A percentile compares a stretch with the other conserved stretches of the same genome.
These are phyloP conservation scores for Graphilbum sp. DNA, from an alignment of 2,329 filamentous ascomycete species.

Conservation along the genomic window DNA sequence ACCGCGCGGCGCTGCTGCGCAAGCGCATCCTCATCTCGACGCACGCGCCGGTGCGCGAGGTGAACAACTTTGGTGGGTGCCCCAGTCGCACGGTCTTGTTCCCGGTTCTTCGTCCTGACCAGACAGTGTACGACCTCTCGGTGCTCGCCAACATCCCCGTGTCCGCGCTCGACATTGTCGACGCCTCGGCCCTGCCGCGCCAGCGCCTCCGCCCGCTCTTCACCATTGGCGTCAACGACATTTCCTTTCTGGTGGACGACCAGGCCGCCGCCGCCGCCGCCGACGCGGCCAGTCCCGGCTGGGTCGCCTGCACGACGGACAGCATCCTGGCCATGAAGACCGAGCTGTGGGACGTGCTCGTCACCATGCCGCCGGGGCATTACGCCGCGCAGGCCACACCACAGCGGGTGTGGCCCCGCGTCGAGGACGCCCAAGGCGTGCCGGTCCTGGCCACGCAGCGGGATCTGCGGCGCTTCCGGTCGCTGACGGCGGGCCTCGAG, in stretches of 20 bases:
- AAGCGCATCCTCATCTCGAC: conserved; percentile 80
- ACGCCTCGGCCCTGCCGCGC: conserved; percentile 35
- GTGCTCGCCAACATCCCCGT: conserved; percentile 77
- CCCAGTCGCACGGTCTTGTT: too few relatives aligned
- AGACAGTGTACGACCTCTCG: conserved; percentile 83
- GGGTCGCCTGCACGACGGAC: conserved; percentile 93
- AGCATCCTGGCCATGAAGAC: conserved; percentile 79
- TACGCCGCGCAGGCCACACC: conserved; percentile 34
- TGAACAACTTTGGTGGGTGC: conserved; percentile 82
- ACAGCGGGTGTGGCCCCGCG: conserved; percentile 56
- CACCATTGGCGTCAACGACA: conserved; percentile 84
- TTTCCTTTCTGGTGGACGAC: conserved; percentile 55
- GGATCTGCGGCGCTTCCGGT: conserved; percentile 65
- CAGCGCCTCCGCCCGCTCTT: conserved; percentile 71
- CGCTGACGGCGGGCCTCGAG: conserved; percentile 47
- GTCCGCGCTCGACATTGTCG: conserved; percentile 53
- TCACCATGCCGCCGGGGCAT: conserved; percentile 55
- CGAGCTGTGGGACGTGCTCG: conserved; percentile 74
- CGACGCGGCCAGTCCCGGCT: conserved; percentile 35
- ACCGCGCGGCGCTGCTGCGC: conserved; percentile 70
- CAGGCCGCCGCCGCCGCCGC: conserved; percentile 29
- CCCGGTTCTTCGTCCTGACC: neutral
- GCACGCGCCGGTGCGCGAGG: conserved; percentile 67
- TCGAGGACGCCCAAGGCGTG: conserved; percentile 48
- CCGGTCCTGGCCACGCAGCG: conserved; percentile 75